Evolutionary conservation across 2,329 filamentous ascomycete species (phyloP), one percentile per base, ranked within the genome.

Genomic region (Harringtonia aguacate): DNA sequence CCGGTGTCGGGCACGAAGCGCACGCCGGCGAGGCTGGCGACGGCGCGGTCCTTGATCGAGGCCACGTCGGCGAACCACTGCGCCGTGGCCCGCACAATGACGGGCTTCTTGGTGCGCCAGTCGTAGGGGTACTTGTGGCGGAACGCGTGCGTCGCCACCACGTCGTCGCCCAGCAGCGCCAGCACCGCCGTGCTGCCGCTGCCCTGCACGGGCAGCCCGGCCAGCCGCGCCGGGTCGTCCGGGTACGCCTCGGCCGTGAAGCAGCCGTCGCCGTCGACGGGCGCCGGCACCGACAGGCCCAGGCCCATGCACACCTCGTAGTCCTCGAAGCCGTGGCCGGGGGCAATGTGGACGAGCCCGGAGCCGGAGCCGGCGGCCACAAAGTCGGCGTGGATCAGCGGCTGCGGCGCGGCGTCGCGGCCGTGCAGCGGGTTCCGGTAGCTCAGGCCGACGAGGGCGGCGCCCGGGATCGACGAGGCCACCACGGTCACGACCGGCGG

Each of bases 1-100:
- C 89, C 88, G 22, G 72, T 69, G 36, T 82, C 73, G 0, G 92
- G 92, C 14, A 94, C 70, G 55, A 97, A 98, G 0, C 68, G 70
- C 21, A 97, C 86, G 31, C 75, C 61, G 1, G 79, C 66, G 12
- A 98, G 67, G 9, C 86, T 77, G 15, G 71, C 61, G 21, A 95
- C 65, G 1, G 89, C 86, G 28, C 76, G 70, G 2, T 76, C 68
- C 54, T 94, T 94, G 61, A 97, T 90, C 41, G 73, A 77, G 14
- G 74, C 86, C 3, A 95, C 86, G 60, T 97, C 86, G 12, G 92
- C 88, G 58, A 98, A 98, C 92, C 92, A 98, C 63, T 98, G 92
- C 31, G 89, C 86, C 0, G 94, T 98, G 4, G 92, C 90, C 51
- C 92, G 72, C 29, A 94, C 78, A 47, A 98, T 87, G 40, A 98